phyloP scores from a whole-genome alignment of 2,329 filamentous ascomycete species.

The Cryoendolithus antarcticus region DNA sequence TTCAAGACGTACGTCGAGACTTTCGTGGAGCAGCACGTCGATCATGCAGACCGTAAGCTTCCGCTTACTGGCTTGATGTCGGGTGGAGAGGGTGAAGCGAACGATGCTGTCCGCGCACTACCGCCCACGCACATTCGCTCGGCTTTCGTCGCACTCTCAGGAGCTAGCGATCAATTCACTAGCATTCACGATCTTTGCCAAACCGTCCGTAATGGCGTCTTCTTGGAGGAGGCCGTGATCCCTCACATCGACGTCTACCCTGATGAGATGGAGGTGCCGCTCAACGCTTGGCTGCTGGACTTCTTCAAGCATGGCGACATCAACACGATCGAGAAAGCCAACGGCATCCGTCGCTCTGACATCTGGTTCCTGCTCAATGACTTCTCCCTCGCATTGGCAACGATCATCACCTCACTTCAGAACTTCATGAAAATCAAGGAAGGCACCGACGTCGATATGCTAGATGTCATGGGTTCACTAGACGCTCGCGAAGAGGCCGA shows the following conservation, averaged over 20 bases:
- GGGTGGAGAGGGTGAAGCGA: slow-evolving; percentile 22
- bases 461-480: slow-evolving; percentile 40
- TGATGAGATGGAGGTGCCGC: slow-evolving; percentile 39
- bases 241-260: slow-evolving; percentile 54
- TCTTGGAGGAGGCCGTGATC: slow-evolving; percentile 61
- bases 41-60: slow-evolving; percentile 40
- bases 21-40: slow-evolving; percentile 53
- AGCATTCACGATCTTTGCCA: slow-evolving; percentile 56
- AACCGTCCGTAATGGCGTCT: slow-evolving; percentile 54
- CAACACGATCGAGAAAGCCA: slow-evolving; percentile 47
- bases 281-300: slow-evolving; percentile 61
- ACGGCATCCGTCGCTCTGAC: slow-evolving; percentile 53
- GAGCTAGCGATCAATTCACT: slow-evolving; percentile 50
- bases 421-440: slow-evolving; percentile 42
- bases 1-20: slow-evolving; percentile 59
- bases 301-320: slow-evolving; percentile 65
- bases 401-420: slow-evolving; percentile 54
- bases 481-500: slow-evolving; percentile 37
- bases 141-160: slow-evolving; percentile 59
- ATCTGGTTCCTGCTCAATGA: slow-evolving; percentile 62
- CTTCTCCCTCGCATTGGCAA: slow-evolving; percentile 53
- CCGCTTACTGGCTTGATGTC: slow-evolving; percentile 46
- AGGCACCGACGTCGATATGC: slow-evolving; percentile 36
- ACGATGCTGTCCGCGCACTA: slow-evolving; percentile 18
- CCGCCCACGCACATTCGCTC: slow-evolving; percentile 45